Base-by-base conservation (phyloP, 2,329 filamentous ascomycete genomes). In the Nectriaceae sp. region DNA sequence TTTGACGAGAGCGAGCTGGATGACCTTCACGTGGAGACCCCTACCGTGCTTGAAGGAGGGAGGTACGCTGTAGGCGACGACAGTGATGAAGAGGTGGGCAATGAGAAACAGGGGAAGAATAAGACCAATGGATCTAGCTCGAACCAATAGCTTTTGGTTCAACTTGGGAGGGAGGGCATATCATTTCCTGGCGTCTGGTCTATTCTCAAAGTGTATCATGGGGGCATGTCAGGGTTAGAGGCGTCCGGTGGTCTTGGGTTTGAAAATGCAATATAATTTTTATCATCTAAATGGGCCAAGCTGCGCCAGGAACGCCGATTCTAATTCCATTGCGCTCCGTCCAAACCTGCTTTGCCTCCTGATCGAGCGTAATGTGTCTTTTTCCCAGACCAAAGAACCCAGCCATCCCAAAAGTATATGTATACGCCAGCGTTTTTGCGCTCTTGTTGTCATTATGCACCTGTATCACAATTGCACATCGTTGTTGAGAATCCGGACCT, bases 401-500 rank as follows among this genome's bases (percentile, higher is more conserved):
- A 49, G 35, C 52, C 54, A 38, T 47, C 48, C 51, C 47, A 53
- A 45, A 54, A 53, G 49, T 44, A 57, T 57, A 37, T 50, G 53
- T 53, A 47, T 57, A 60, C 60, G 60, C 60, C 60, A 52, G 52
- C 46, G 57, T 54, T 56, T 54, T 52, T 47, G 36, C 56, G 47
- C 50, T 48, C 40, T 44, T 41, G 44, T 55, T 20, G 40, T 57
- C 16, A 29, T 4, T 52, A 24, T 24, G 42, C 36, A 44, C 47
- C 31, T 20, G 48, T 39, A 37, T 70, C 65, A 96, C 65, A 96
- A 74, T 74, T 96, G 92, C 50, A 90, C 83, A 64, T 90, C 84
- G 58, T 96, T 90, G 69, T 95, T 93, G 63, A 96, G 68, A 51
- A 99, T 76, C 64, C 85, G 81, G 42, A 97, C 91, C 74, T 97